Percentiles rank a stretch among this genome's conserved stretches.
phyloP scores from a whole-genome alignment of 2,329 filamentous ascomycete genomes.

The Microdochium nivale region DNA sequence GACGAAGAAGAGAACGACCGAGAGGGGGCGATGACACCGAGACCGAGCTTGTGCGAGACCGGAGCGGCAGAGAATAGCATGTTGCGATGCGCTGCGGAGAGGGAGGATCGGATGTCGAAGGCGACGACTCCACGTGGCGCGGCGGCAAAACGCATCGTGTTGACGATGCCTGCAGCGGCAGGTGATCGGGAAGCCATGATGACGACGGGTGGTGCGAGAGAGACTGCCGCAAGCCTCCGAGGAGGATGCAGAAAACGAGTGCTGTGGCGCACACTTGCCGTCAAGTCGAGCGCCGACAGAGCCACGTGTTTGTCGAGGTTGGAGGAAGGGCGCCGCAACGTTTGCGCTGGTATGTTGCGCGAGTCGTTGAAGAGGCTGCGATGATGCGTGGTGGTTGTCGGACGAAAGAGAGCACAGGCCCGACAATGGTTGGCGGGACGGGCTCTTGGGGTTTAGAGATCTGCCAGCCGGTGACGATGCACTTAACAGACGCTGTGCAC shows the following conservation, averaged over 20 bases:
- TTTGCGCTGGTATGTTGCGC: no score
- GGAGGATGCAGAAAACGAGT: slow-evolving; percentile 1
- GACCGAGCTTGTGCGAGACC: slow-evolving; percentile 14
- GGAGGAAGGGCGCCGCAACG: background rate
- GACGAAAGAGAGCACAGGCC: no score
- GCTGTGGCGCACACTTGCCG: background rate
- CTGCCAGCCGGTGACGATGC: background rate
- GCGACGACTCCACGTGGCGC: slow-evolving; percentile 17
- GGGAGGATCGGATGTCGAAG: slow-evolving; percentile 21
- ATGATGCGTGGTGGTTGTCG: background rate
- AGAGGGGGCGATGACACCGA: slow-evolving; percentile 9
- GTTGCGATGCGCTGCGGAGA: slow-evolving; percentile 19
- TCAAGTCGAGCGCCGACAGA: background rate
- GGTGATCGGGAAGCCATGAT: slow-evolving; percentile 22
- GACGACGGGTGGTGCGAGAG: slow-evolving; percentile 1
- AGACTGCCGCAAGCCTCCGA: background rate
- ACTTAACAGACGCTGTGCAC: no score
- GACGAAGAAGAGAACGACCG: slow-evolving; percentile 15
- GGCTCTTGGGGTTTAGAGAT: background rate
- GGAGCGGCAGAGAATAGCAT: slow-evolving; percentile 20
- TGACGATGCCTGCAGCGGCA: slow-evolving; percentile 27
- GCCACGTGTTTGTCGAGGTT: background rate
- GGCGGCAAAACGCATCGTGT: slow-evolving; percentile 18
- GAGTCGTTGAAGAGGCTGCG: background rate
- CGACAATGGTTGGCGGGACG: no score